These are phyloP conservation scores for Trichosporon asahii DNA, from an alignment of 1,284 basidiomycete species.

Conservation along the genomic window DNA sequence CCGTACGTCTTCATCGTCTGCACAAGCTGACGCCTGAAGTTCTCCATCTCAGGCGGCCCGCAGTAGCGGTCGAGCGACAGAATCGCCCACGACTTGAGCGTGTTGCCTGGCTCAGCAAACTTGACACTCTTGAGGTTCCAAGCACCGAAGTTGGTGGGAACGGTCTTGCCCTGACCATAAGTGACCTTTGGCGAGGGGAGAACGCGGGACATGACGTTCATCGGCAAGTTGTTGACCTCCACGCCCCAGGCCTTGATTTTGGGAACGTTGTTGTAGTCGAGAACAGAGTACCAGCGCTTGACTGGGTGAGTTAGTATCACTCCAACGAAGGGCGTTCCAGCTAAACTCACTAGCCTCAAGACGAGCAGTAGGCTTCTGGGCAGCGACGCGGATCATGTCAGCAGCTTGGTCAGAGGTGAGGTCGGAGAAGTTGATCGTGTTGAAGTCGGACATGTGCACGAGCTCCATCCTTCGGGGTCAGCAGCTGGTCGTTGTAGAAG, in stretches of 20 bases:
- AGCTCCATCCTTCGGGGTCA: conserved; percentile 43
- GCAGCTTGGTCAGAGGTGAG: conserved; percentile 45
- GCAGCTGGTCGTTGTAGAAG: neutral
- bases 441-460: conserved; percentile 43
- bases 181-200: conserved; percentile 43
- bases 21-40: conserved; percentile 28
- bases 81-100: conserved; percentile 50
- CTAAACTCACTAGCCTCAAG: conserved; percentile 33
- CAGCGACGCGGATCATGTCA: conserved; percentile 52
- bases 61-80: conserved; percentile 38
- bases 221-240: conserved; percentile 43
- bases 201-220: conserved; percentile 46
- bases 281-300: conserved; percentile 40
- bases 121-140: conserved; percentile 34
- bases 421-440: conserved; percentile 35
- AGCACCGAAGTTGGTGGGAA: conserved; percentile 30
- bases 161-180: conserved; percentile 39
- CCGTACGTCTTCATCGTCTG: conserved; percentile 12
- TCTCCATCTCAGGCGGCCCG: conserved; percentile 25
- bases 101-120: conserved; percentile 44
- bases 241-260: conserved; percentile 52
- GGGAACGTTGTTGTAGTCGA: conserved; percentile 43
- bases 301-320: conserved; percentile 28
- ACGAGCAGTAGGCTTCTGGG: conserved; percentile 47
- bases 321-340: neutral